Conservation (phyloP, 495 filamentous ascomycete genomes). For the Trichoderma asperelloides region DNA sequence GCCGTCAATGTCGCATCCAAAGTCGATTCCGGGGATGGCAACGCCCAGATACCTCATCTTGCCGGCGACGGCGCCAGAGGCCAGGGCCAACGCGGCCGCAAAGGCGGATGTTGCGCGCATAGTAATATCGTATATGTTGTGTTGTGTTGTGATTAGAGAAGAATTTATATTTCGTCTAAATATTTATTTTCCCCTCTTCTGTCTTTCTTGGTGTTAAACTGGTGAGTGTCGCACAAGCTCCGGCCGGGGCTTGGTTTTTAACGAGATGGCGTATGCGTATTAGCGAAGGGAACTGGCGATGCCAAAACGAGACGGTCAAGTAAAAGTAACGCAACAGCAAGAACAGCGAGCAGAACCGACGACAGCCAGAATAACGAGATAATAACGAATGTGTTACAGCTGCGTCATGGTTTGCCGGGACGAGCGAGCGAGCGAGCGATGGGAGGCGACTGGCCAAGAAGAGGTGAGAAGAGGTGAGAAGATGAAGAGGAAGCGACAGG, state of each 20-base stretch:
- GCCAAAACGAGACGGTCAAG: background rate
- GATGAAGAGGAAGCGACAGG: background rate
- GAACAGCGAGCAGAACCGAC: background rate
- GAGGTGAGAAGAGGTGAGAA: background rate
- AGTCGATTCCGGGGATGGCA: constrained; percentile 39
- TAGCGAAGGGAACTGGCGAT: background rate
- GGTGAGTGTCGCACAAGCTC: background rate
- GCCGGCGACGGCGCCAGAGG: background rate
- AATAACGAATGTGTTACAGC: constrained; percentile 4
- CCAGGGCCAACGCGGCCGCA: background rate
- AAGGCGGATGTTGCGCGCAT: background rate
- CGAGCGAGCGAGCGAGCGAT: background rate
- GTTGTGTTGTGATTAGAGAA: background rate
- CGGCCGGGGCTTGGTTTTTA: background rate
- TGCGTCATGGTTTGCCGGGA: background rate
- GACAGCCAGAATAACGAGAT: background rate
- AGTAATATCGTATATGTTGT: no score
- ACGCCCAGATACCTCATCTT: constrained; percentile 21
- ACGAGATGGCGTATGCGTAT: background rate
- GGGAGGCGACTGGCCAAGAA: background rate
- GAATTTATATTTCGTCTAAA: no score
- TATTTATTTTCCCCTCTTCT: no score
- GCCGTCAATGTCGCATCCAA: constrained; percentile 42
- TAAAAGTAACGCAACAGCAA: background rate
- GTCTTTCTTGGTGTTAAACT: background rate